Base-by-base conservation (phyloP, 208 protist genomes). In the Crithidia acanthocephali region DNA sequence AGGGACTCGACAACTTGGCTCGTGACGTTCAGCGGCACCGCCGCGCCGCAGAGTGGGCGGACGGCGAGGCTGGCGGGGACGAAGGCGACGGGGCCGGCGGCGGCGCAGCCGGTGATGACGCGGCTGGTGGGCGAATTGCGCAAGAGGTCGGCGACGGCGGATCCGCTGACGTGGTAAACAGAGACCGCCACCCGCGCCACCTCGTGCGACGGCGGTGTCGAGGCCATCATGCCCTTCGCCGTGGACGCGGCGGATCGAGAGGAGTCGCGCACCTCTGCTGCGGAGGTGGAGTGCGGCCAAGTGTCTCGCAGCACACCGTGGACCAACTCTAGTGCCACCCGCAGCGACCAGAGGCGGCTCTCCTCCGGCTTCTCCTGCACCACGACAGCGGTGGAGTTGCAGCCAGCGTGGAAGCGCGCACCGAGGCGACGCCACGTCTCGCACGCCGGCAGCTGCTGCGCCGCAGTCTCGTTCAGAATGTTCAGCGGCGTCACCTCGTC, bases 111-210 rank as follows among this genome's bases (percentile, higher is more conserved):
- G 44, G 52, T 68, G 51, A 28, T 48, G 2, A 55, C 27, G 53
- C 52, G 40, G 35, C 70, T 68, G 6, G 71, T 65, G 5, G 28
- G 10, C 1, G 62, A 65, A 45, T 13, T 51, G 62, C 72, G 64
- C 23, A 81, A 52, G 2, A 81, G 58, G 25, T 75, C 76, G 1
- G 61, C 69, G 3, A 81, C 63, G 7, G 42, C 51, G 7, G 42
- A 50, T 23, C 56, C 69, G 37, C 76, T 70, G 3, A 67, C 28
- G 64, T 76, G 68, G 59, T 72, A 81, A 33, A 73, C 63, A 0
- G 58, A 72, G 28, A 71, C 58, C n/a, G 57, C 42, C 40, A 74
- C 71, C 11, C 76, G 76, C 64, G 67, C 18, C 51, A 76, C 69
- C 59, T 27, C 60, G 22, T 44, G 51, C 37, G 51, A 53, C 35